Conservation (phyloP, 23 red algal species). For the Gracilariopsis chorda region DNA sequence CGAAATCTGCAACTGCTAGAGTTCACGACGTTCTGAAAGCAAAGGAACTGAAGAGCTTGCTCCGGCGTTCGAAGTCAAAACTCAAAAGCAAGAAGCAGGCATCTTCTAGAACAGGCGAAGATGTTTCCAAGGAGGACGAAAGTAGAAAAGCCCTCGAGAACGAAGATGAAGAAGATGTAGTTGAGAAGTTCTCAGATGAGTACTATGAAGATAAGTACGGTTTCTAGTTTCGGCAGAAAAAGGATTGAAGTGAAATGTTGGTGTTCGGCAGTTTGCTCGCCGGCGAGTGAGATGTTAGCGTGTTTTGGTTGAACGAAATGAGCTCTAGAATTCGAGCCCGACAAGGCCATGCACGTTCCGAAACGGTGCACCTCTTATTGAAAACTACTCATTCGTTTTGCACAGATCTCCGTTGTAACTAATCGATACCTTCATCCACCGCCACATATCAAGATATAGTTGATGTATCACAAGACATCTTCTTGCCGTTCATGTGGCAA, state of each 20-base stretch:
- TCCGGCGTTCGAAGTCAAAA: background rate
- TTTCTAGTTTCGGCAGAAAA: background rate
- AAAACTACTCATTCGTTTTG: too few species aligned
- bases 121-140: background rate
- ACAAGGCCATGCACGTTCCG: too few species aligned
- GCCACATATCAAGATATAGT: background rate
- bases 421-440: too few species aligned
- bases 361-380: too few species aligned
- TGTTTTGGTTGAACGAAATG: too few species aligned
- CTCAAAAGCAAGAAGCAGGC: background rate
- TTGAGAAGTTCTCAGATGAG: slow-evolving; percentile 58
- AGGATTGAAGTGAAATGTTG: too few species aligned
- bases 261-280: too few species aligned
- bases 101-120: background rate
- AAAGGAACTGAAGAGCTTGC: background rate
- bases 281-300: too few species aligned
- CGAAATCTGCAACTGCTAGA: background rate
- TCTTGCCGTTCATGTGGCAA: slow-evolving; percentile 40
- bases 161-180: slow-evolving; percentile 16
- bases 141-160: background rate
- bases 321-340: too few species aligned
- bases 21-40: background rate
- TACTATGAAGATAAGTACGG: slow-evolving; percentile 74
- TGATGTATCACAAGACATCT: slow-evolving; percentile 47
- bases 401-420: too few species aligned